Evolutionary conservation across 176 grass and related monocot species (phyloP).

Genomic region (Olyra latifolia): DNA sequence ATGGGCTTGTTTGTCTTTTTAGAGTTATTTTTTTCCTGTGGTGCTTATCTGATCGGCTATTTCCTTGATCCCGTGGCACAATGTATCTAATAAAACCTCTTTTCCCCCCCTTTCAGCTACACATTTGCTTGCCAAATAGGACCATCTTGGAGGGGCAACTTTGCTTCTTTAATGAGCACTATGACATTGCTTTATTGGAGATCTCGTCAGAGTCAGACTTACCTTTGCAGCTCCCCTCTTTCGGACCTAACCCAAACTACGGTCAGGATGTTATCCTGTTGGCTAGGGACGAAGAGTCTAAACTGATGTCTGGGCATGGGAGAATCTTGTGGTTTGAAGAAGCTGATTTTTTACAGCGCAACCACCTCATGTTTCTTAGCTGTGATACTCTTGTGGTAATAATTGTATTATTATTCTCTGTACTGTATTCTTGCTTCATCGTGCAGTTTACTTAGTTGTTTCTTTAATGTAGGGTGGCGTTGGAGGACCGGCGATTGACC

Average conservation of each 20-base stretch:
- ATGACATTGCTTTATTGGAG: neutral
- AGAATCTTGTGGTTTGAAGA: neutral
- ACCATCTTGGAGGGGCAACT: neutral
- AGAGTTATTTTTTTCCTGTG: too few species aligned
- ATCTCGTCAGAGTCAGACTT: neutral
- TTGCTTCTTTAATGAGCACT: neutral
- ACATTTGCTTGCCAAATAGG: neutral
- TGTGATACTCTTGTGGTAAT: neutral
- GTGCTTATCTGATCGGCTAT: too few species aligned
- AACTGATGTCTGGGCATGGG: neutral
- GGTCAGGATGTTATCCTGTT: constrained; percentile 4
- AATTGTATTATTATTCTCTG: neutral
- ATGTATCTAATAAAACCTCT: too few species aligned
- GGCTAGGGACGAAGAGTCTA: neutral
- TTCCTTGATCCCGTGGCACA: too few species aligned
- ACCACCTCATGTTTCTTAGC: neutral
- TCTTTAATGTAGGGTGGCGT: neutral
- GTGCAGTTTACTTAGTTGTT: neutral
- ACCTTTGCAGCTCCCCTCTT: neutral
- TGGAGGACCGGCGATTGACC: neutral
- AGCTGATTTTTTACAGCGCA: neutral
- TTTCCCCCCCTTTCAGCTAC: neutral
- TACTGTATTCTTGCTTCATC: neutral
- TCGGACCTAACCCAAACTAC: neutral
- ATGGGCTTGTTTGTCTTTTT: too few species aligned